A percentile compares a stretch with the other conserved stretches of the same genome.
Evolutionary conservation across 768 basidiomycete species (phyloP).

Genomic region (Phaeotremella skinneri): DNA sequence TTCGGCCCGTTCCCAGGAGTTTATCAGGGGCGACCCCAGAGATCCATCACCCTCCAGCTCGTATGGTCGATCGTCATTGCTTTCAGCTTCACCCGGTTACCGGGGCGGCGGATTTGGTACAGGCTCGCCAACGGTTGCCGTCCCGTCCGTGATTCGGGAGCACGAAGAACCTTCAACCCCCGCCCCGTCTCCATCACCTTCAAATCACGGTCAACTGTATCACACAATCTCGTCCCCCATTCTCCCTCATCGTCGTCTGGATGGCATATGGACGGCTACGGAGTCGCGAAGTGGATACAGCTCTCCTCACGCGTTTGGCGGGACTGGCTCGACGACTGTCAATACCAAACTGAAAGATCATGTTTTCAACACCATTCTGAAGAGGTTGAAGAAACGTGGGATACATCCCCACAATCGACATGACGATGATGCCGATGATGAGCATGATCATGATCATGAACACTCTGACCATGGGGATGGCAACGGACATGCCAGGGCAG

Average conservation of each 20-base stretch:
- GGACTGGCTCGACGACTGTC: constrained; percentile 86
- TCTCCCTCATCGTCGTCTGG: constrained; percentile 26
- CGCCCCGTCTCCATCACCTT: constrained; percentile 27
- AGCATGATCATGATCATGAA: constrained; percentile 32
- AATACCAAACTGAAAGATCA: constrained; percentile 94
- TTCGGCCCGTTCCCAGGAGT: constrained; percentile 36
- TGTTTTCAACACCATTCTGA: constrained; percentile 84
- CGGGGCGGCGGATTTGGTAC: constrained; percentile 4
- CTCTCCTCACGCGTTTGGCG: constrained; percentile 61
- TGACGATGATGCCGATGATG: constrained; percentile 58
- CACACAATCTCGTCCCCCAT: constrained; percentile 45
- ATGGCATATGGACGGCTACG: constrained; percentile 4
- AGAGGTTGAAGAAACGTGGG: constrained; percentile 51
- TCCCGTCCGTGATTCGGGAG: constrained; percentile 32
- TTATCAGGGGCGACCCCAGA: constrained; percentile 10
- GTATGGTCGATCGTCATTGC: constrained; percentile 23
- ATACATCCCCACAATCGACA: constrained; percentile 21
- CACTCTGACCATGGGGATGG: neutral
- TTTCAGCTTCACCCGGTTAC: constrained; percentile 28
- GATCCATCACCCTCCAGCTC: constrained; percentile 29
- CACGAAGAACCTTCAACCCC: constrained; percentile 29
- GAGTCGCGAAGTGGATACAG: constrained; percentile 20
- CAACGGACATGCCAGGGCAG: constrained; percentile 56
- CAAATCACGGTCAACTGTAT: constrained; percentile 28
- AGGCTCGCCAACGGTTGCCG: constrained; percentile 12